These are phyloP conservation scores for Keqinozyma sinolaborantium DNA, from an alignment of 1,139 yeast genomes.

Conservation along the genomic window DNA sequence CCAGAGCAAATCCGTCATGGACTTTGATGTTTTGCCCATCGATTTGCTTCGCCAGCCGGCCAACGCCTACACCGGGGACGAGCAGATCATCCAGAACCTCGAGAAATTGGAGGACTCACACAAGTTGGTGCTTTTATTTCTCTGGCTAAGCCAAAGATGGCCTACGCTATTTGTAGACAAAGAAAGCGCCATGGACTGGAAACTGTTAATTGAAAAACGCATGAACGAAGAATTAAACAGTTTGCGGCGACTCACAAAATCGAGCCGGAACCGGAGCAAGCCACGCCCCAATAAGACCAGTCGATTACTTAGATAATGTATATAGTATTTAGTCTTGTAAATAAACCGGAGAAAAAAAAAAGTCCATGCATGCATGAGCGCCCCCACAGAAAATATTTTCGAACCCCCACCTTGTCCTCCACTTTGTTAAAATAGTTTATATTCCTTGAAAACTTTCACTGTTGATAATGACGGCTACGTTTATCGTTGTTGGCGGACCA, in stretches of 20 bases:
- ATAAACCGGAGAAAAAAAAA: slow-evolving; percentile 1
- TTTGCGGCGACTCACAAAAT: slow-evolving; percentile 19
- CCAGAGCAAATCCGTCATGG: slow-evolving; percentile 39
- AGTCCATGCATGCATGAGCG: slow-evolving; percentile 6
- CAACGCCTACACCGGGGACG: slow-evolving; percentile 14
- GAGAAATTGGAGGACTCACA: slow-evolving; percentile 67
- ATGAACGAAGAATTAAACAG: slow-evolving; percentile 58
- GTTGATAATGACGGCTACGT: slow-evolving; percentile 15
- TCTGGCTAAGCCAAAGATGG: slow-evolving; percentile 88
- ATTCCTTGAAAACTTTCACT: background rate
- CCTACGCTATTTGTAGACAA: slow-evolving; percentile 77
- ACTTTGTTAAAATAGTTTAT: background rate
- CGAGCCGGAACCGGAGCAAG: too few relatives aligned
- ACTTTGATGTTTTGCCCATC: slow-evolving; percentile 36
- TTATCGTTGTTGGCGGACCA: slow-evolving; percentile 73
- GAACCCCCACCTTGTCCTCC: background rate
- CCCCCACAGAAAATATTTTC: slow-evolving; percentile 1
- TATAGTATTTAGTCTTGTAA: slow-evolving; percentile 3
- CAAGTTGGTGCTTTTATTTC: slow-evolving; percentile 60
- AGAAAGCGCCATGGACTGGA: slow-evolving; percentile 69
- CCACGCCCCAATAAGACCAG: too few relatives aligned
- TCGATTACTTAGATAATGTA: too few relatives aligned
- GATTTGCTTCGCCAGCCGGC: slow-evolving; percentile 22
- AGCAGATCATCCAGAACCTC: slow-evolving; percentile 31
- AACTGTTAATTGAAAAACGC: slow-evolving; percentile 60